These are phyloP conservation scores for Piper longum DNA, from an alignment of 164 flowering plant species.

Conservation along the genomic window DNA sequence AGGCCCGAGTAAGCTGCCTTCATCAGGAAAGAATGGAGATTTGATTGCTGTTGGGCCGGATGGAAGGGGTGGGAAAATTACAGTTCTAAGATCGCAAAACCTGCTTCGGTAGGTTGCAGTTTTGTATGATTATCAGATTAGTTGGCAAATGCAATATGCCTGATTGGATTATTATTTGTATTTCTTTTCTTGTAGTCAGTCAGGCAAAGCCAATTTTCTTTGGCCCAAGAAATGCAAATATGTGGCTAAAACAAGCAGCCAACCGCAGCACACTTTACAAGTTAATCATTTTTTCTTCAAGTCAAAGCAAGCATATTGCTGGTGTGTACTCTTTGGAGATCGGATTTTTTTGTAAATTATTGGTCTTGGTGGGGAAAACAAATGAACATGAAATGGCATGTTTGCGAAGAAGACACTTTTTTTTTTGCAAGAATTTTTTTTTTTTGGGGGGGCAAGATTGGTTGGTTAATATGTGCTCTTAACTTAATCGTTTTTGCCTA, in stretches of 20 bases:
- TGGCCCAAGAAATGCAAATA: conserved; percentile 36
- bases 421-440: no score
- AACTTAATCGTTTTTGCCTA: no score
- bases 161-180: no score
- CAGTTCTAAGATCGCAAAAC: conserved; percentile 49
- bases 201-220: conserved; percentile 17
- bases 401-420: no score
- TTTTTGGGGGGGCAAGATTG: no score
- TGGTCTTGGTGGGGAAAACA: no score
- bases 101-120: conserved; percentile 30
- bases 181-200: conserved; percentile 27
- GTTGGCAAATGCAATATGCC: neutral
- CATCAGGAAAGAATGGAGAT: conserved; percentile 18
- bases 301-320: no score
- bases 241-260: conserved; percentile 35
- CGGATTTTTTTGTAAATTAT: no score
- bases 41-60: conserved; percentile 82
- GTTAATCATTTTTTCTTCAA: conserved; percentile 55
- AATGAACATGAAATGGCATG: no score
- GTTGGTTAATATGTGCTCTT: no score
- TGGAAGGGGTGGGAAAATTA: conserved; percentile 85
- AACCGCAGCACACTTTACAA: conserved; percentile 48
- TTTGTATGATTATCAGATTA: no score
- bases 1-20: conserved; percentile 16
- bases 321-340: no score